Conservation (phyloP, 1,284 basidiomycete genomes). For the Cryptococcus amylolentus region DNA sequence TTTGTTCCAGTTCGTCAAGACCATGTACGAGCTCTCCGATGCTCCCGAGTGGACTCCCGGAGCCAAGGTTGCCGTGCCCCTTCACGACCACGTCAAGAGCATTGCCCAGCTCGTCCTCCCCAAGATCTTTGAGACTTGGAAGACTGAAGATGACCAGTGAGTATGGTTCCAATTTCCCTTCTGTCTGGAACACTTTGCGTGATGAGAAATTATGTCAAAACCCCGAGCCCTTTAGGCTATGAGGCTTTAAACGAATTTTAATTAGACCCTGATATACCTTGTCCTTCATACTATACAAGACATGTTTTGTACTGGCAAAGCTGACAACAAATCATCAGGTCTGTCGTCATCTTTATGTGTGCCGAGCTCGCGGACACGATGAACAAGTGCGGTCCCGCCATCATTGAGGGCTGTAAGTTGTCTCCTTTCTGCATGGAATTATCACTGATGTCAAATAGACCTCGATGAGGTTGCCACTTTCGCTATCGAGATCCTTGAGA, state of each 20-base stretch:
- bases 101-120: constrained; percentile 74
- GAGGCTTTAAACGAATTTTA: constrained; percentile 55
- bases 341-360: constrained; percentile 80
- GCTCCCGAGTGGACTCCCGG: constrained; percentile 81
- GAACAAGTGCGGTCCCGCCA: constrained; percentile 81
- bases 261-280: constrained; percentile 40
- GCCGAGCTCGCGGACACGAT: constrained; percentile 84
- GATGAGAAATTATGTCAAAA: constrained; percentile 65
- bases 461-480: constrained; percentile 76
- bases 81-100: constrained; percentile 75
- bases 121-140: constrained; percentile 82
- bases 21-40: constrained; percentile 85
- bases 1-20: constrained; percentile 83
- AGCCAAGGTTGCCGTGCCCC: constrained; percentile 57
- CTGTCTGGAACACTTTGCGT: constrained; percentile 22
- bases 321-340: constrained; percentile 54
- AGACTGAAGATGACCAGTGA: constrained; percentile 96
- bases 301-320: not conserved
- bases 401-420: constrained; percentile 61
- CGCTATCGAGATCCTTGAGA: constrained; percentile 77
- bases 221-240: constrained; percentile 63
- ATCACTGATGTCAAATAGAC: constrained; percentile 52
- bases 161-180: constrained; percentile 47
- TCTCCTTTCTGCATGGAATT: not conserved
- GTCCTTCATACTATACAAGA: constrained; percentile 4